Conservation (phyloP, 768 basidiomycete species). For the Pisolithus tinctorius region DNA sequence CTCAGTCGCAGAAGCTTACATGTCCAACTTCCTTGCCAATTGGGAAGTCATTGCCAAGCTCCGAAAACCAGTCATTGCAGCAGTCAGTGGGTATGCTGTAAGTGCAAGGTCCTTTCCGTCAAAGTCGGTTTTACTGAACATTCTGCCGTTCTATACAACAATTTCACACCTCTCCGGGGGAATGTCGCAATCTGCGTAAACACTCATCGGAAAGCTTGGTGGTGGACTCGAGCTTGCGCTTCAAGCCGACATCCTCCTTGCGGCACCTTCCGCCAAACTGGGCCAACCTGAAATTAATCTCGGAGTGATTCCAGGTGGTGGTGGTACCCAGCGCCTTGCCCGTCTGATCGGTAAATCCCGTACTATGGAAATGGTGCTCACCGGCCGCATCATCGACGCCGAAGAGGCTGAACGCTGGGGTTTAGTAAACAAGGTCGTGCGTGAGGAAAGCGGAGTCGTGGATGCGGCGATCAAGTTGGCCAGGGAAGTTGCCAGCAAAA, state of each 20-base stretch:
- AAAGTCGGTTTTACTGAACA: neutral
- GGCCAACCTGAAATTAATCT: constrained; percentile 96
- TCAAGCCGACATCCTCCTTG: constrained; percentile 94
- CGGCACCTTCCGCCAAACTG: constrained; percentile 84
- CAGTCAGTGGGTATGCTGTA: constrained; percentile 91
- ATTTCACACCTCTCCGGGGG: constrained; percentile 1
- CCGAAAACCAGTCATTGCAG: constrained; percentile 92
- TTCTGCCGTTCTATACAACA: neutral
- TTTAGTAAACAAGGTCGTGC: constrained; percentile 75
- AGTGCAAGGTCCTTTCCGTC: constrained; percentile 22
- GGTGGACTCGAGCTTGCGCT: constrained; percentile 96
- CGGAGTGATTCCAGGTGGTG: constrained; percentile 91
- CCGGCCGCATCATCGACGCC: constrained; percentile 76
- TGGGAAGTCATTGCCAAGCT: constrained; percentile 72
- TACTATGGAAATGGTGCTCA: constrained; percentile 91
- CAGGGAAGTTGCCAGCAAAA: constrained; percentile 71
- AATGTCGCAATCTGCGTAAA: too few relatives aligned
- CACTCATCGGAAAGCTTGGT: constrained; percentile 57
- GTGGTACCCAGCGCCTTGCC: constrained; percentile 88
- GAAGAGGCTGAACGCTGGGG: constrained; percentile 85
- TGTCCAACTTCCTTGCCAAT: constrained; percentile 74
- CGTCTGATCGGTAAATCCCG: constrained; percentile 85
- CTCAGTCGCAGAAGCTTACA: constrained; percentile 81
- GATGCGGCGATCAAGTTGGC: constrained; percentile 83
- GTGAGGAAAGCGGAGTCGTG: constrained; percentile 74